Percentiles rank a stretch among this genome's conserved stretches.
Evolutionary conservation across 306 rosid species (phyloP).

Genomic region (Calophaca sinica): DNA sequence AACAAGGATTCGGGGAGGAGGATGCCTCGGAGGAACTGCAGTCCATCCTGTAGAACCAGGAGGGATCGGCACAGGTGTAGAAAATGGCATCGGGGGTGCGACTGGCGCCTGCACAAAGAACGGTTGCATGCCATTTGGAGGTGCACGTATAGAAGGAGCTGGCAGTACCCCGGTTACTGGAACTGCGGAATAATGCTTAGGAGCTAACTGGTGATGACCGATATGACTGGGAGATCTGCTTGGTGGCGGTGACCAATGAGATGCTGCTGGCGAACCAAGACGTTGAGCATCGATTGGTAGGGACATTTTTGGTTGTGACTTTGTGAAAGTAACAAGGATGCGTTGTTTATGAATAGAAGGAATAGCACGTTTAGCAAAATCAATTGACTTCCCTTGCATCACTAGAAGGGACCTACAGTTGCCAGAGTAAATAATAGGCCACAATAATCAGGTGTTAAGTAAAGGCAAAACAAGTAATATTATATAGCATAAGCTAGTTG

Average conservation of each 20-base stretch:
- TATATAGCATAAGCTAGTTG: too few species aligned
- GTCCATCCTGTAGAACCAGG: constrained; percentile 80
- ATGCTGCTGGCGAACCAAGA: constrained; percentile 51
- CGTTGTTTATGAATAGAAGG: constrained; percentile 84
- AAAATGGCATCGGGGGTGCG: constrained; percentile 72
- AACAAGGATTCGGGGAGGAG: constrained; percentile 75
- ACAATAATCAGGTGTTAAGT: too few species aligned
- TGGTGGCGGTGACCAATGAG: constrained; percentile 75
- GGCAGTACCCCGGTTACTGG: constrained; percentile 74
- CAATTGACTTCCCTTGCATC: constrained; percentile 81
- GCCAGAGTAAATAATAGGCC: constrained; percentile 5
- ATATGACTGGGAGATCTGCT: constrained; percentile 72
- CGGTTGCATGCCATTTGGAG: constrained; percentile 76
- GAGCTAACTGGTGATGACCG: constrained; percentile 63
- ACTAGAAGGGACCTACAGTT: constrained; percentile 69
- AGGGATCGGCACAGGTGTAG: constrained; percentile 74
- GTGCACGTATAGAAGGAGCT: constrained; percentile 70
- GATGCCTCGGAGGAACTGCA: constrained; percentile 79
- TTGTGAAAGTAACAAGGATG: constrained; percentile 75
- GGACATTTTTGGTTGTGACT: constrained; percentile 69
- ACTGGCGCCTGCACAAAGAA: constrained; percentile 69
- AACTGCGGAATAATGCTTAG: constrained; percentile 68
- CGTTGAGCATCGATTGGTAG: constrained; percentile 65
- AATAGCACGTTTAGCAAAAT: constrained; percentile 80
- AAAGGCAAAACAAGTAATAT: too few species aligned